phyloP scores from a whole-genome alignment of 2,329 filamentous ascomycete genomes.

The Aspergillus niger region DNA sequence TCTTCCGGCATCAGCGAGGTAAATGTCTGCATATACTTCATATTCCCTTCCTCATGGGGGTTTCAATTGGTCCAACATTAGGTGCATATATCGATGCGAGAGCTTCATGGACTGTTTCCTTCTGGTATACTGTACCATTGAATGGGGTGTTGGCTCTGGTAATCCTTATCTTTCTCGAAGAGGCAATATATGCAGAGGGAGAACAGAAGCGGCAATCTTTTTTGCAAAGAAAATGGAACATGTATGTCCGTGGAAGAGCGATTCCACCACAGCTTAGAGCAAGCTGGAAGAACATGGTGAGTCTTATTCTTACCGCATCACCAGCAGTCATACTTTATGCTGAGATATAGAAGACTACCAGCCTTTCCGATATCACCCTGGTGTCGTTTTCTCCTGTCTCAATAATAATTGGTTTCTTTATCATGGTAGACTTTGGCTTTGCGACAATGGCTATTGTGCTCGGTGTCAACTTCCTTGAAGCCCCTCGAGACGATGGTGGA shows the following conservation, averaged over 20 bases:
- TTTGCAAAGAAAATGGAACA: not conserved
- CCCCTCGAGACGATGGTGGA: not conserved
- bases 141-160: not conserved
- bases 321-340: not conserved
- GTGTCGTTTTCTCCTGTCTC: not conserved
- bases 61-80: not conserved
- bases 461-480: not conserved
- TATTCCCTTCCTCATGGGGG: not conserved
- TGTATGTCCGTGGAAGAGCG: not conserved
- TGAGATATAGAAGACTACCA: not conserved
- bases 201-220: not conserved
- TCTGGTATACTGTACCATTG: not conserved
- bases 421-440: not conserved
- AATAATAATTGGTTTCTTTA: not conserved
- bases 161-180: not conserved
- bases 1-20: not conserved
- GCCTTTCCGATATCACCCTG: not conserved
- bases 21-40: not conserved
- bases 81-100: not conserved
- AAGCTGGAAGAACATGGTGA: not conserved
- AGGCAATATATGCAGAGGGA: not conserved
- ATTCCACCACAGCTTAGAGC: not conserved
- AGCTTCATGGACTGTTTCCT: not conserved
- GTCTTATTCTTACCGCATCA: not conserved
- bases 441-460: not conserved